Evolutionary conservation across 257 asterid species (phyloP), one percentile per base, ranked within the genome.

Genomic region (Prunella vulgaris): DNA sequence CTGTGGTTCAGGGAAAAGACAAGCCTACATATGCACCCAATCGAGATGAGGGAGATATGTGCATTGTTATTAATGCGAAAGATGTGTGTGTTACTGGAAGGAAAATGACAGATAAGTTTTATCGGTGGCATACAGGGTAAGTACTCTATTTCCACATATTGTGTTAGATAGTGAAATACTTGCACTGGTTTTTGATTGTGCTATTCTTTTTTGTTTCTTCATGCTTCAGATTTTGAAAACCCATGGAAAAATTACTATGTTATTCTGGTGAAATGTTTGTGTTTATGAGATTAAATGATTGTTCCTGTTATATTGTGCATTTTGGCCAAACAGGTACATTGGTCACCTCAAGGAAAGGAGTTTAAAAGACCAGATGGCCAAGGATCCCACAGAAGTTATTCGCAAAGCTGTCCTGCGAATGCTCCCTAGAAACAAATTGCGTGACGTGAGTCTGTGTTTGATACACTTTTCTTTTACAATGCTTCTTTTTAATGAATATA

Each of bases 331-430:
- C 64, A 93, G 99, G 78, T 93, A 93, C 64, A 49, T 93, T 37
- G 99, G 99, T 74, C 88, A 93, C 82, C 94, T 93, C 17, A 93
- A 93, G 88, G 95, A 93, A 75, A 87, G 97, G 87, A 93, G 83
- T 77, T 84, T 93, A 81, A 93, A 90, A 79, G 99, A 93, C 79
- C 99, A 90, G 89, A 86, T 93, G 97, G 95, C 88, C 20, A 90
- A 82, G 84, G 99, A 93, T 81, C 99, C 99, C 28, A 88, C 99
- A 9, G 99, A 90, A 83, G 99, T 93, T 60, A 93, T 93, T 40
- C 96, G 96, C 42, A 93, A 93, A 84, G 99, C 99, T 71, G 90
- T 93, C 66, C 72, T 93, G 30, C 90, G 99, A 13, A 93, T 93
- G 99, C 90, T 93, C 68, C 99, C 99, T 10, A 84, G 96, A 74